Evolutionary conservation across 768 basidiomycete genomes (phyloP).

Genomic region (Panaeolus papilionaceus): DNA sequence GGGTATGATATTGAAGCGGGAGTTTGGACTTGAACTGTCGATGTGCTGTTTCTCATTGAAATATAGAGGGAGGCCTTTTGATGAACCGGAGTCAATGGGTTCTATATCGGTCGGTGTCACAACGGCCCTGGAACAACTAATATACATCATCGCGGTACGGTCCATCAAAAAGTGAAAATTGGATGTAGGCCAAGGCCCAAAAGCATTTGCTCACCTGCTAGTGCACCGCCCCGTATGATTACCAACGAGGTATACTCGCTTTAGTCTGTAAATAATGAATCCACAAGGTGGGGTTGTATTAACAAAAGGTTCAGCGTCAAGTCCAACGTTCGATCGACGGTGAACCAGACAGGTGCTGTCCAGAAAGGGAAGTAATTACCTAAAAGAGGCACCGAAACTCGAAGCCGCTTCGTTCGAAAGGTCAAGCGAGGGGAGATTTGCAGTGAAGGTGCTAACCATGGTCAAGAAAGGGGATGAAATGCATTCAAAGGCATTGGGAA

Average conservation of each 20-base stretch:
- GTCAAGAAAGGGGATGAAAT: background rate
- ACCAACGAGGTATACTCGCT: too few species aligned
- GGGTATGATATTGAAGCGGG: constrained; percentile 39
- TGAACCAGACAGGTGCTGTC: background rate
- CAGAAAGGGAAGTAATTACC: constrained; percentile 6
- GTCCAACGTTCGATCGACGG: background rate
- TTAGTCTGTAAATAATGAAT: too few species aligned
- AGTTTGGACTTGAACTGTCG: constrained; percentile 28
- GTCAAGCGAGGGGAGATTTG: background rate
- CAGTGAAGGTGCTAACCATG: background rate
- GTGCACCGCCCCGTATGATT: too few species aligned
- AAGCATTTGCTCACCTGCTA: too few species aligned
- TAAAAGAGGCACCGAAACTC: background rate
- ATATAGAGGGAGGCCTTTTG: background rate
- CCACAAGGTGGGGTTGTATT: too few species aligned
- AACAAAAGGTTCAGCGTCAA: too few species aligned
- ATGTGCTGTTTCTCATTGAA: background rate
- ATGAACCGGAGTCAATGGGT: too few species aligned
- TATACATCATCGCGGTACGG: too few species aligned
- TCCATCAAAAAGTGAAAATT: too few species aligned
- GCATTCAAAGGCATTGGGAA: background rate
- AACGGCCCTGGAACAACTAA: too few species aligned
- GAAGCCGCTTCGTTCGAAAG: background rate
- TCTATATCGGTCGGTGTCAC: too few species aligned
- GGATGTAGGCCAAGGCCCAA: too few species aligned